Conservation (phyloP, 2,329 filamentous ascomycete genomes). For the Fusarium camptoceras region DNA sequence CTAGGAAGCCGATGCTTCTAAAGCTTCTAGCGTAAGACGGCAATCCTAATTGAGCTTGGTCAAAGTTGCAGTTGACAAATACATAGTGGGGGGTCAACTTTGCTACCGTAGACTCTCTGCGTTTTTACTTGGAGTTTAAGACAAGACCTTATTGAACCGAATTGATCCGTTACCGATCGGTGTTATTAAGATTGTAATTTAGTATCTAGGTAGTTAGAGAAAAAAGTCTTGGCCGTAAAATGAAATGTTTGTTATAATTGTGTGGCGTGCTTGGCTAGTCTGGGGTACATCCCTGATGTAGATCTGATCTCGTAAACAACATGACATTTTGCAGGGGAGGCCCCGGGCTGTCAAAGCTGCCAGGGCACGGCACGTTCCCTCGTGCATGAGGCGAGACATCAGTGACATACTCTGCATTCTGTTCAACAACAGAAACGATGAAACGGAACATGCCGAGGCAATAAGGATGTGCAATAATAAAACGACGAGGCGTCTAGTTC, state of each 20-base stretch:
- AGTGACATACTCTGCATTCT: background rate
- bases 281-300: constrained; percentile 29
- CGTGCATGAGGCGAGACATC: constrained; percentile 6
- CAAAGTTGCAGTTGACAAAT: constrained; percentile 7
- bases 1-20: constrained; percentile 27
- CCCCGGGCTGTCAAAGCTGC: constrained; percentile 38
- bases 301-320: constrained; percentile 22
- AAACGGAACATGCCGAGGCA: background rate
- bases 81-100: constrained; percentile 25
- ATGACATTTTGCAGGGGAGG: constrained; percentile 27
- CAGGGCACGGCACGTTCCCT: constrained; percentile 33
- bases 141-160: background rate
- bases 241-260: background rate
- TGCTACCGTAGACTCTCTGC: background rate
- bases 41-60: constrained; percentile 23
- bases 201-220: no score
- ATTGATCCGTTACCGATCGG: background rate
- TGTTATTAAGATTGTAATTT: background rate
- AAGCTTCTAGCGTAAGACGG: constrained; percentile 44
- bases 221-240: background rate
- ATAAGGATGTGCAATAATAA: background rate
- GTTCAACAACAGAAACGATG: background rate
- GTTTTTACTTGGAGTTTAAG: background rate
- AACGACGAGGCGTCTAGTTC: constrained; percentile 16
- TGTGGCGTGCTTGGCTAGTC: constrained; percentile 14